phyloP scores from a whole-genome alignment of 768 basidiomycete genomes.

The Podaxis mareebaensis region DNA sequence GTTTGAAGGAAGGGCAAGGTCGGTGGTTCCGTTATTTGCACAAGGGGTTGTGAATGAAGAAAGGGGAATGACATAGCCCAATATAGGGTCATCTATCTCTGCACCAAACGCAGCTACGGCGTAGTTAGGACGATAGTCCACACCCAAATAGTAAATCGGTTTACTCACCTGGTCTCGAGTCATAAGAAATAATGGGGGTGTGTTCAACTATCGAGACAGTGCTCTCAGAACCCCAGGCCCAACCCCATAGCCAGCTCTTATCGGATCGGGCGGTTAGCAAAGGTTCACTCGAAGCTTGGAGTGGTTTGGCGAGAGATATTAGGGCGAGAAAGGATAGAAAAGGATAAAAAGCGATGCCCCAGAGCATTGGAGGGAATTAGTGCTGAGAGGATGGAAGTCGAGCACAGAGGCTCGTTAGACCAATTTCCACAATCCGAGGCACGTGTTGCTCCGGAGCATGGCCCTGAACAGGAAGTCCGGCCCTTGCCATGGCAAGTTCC shows the following conservation, averaged over 20 bases:
- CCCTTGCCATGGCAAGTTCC: neutral
- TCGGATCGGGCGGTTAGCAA: conserved; percentile 47
- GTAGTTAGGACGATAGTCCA: neutral
- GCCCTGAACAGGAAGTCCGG: neutral
- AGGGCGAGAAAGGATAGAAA: neutral
- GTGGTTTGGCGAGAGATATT: conserved; percentile 27
- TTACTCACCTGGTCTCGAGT: conserved; percentile 57
- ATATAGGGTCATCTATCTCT: conserved; percentile 64
- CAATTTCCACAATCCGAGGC: conserved; percentile 5
- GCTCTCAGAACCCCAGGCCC: conserved; percentile 70
- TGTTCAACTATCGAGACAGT: conserved; percentile 78
- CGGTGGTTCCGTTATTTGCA: conserved; percentile 27
- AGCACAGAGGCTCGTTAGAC: conserved; percentile 3
- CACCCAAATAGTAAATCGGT: conserved; percentile 7
- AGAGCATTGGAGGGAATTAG: conserved; percentile 1
- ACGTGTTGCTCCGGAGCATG: conserved; percentile 2
- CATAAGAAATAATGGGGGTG: conserved; percentile 67
- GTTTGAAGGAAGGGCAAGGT: conserved; percentile 35
- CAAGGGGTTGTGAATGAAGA: conserved; percentile 66
- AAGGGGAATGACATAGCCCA: conserved; percentile 73
- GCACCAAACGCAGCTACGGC: conserved; percentile 69
- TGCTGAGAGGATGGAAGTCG: neutral
- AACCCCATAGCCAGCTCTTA: conserved; percentile 57
- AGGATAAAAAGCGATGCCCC: conserved; percentile 8
- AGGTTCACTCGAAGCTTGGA: conserved; percentile 27